Evolutionary conservation across 1,284 basidiomycete genomes (phyloP), one percentile per base, ranked within the genome.

Genomic region (Leccinum angustisporum): DNA sequence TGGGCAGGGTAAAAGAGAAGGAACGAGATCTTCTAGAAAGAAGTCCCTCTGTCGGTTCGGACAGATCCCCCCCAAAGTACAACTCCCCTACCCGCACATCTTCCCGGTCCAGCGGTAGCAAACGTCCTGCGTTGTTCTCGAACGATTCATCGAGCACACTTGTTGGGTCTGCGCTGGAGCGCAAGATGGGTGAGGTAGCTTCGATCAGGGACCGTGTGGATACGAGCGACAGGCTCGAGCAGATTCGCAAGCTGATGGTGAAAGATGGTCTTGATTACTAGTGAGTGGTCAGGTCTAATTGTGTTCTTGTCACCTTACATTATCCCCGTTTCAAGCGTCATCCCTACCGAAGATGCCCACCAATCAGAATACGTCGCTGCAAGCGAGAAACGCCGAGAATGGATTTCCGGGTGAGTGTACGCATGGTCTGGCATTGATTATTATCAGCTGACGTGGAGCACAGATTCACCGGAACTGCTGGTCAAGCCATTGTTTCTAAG

Each of bases 291-390:
- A 30, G 36, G 55, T 46, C 27, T 33, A 11, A 59, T 64, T 59
- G 33, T n/a, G 54, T 40, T 13, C 58, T 25, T 60, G n/a, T 50
- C 31, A 54, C 34, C 58, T 68, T 57, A 62, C 21, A 46, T 54
- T 54, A 64, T 57, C 54, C 59, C 58, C 36, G 5, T 52, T 61
- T 56, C 59, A 14, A 90, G 87, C 67, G 72, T 91, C 60, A 79
- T 97, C 34, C 92, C 94, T 1, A 88, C 85, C 58, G 92, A 94
- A 72, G 95, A 97, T 73, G 90, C 94, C 10, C 95, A 97, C 73
- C 87, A 87, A 61, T 95, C 93, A 4, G 95, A 97, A 74, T 94
- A 93, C 65, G 88, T 95, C 11, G 87, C 92, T 8, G 75, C 82
- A 6, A 86, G 87, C 55, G 94, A 97, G 72, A 90, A 91, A 73